Base-by-base conservation (phyloP, 2,329 filamentous ascomycete species). In the Colletotrichum echinochloae region DNA sequence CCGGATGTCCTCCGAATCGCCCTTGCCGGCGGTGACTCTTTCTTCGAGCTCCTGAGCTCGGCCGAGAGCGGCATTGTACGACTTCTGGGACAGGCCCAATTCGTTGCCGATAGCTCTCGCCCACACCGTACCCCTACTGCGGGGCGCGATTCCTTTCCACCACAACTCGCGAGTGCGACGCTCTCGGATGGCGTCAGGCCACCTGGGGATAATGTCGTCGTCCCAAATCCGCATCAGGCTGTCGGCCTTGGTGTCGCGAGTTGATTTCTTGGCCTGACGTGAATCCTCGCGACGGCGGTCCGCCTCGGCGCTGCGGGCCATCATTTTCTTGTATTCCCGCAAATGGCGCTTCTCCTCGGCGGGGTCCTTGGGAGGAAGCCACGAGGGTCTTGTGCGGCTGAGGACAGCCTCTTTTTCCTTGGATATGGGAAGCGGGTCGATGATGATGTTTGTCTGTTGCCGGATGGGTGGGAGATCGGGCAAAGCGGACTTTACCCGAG, bases 321-420 rank as follows among this genome's bases (percentile, higher is more conserved):
- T 93, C 92, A 96, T 95, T 79, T 87, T 90, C 81, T 95, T 91
- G 78, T 95, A 96, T 78, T 96, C 90, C 76, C 89, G 94, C 74
- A 99, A 79, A 80, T 99, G 96, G 74, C 91, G 91, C 78, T 89
- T 93, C 82, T 99, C 96, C 80, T 99, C 96, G 64, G 92, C 92
- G 2, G 94, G 95, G 74, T 96, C 91, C 81, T 96, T 96, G 1
- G 93, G 93, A 0, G 94, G 93, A 2, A 96, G 84, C 94, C 94
- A 96, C 1, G 92, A 94, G 0, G 93, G 93, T 46, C 93, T 87
- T 2, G 93, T 96, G 23, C 94, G 87, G 30, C 92, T 94, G 28
- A 96, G 84, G 2, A 95, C 92, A 3, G 93, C 93, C 76, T 95
- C 92, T 79, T 96, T 96, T 81, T 96, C 93, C 79, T 93, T 94